Evolutionary conservation across 106 monocot genomes (phyloP).

Genomic region (Narthecium ossifragum): DNA sequence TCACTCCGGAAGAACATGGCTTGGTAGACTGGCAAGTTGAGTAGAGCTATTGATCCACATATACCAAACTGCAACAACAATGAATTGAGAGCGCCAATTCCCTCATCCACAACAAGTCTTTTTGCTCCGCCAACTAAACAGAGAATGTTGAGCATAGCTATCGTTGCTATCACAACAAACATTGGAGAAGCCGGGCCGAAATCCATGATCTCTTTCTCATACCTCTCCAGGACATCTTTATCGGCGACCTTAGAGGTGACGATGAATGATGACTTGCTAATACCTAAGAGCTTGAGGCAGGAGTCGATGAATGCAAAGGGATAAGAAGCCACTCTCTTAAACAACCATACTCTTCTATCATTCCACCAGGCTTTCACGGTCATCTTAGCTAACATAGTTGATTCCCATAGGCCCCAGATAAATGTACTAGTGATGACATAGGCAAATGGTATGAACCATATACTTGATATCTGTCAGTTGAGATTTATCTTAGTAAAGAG

Average conservation of each 20-base stretch:
- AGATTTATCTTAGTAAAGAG: neutral
- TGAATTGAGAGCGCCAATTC: constrained; percentile 1
- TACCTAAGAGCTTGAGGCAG: constrained; percentile 30
- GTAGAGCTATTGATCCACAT: constrained; percentile 25
- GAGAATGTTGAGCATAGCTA: constrained; percentile 45
- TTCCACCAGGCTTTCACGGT: constrained; percentile 71
- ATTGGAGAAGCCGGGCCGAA: constrained; percentile 40
- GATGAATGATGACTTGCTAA: constrained; percentile 30
- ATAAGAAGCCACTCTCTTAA: constrained; percentile 56
- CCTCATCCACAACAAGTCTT: constrained; percentile 12
- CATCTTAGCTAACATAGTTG: constrained; percentile 5
- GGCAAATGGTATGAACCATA: constrained; percentile 49
- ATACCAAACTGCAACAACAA: constrained; percentile 42
- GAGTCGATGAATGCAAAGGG: constrained; percentile 47
- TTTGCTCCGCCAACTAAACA: constrained; percentile 28
- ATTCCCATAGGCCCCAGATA: constrained; percentile 25
- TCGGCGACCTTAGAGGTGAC: constrained; percentile 46
- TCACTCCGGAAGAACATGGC: constrained; percentile 65
- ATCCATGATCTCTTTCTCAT: constrained; percentile 58
- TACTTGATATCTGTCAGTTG: constrained; percentile 19
- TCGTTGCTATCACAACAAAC: constrained; percentile 28
- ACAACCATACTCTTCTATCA: constrained; percentile 55
- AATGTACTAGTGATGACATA: constrained; percentile 22
- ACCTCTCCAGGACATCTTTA: constrained; percentile 36
- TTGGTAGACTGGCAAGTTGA: constrained; percentile 46